phyloP scores from a whole-genome alignment of 345 rosid species.

The Geranium brycei region DNA sequence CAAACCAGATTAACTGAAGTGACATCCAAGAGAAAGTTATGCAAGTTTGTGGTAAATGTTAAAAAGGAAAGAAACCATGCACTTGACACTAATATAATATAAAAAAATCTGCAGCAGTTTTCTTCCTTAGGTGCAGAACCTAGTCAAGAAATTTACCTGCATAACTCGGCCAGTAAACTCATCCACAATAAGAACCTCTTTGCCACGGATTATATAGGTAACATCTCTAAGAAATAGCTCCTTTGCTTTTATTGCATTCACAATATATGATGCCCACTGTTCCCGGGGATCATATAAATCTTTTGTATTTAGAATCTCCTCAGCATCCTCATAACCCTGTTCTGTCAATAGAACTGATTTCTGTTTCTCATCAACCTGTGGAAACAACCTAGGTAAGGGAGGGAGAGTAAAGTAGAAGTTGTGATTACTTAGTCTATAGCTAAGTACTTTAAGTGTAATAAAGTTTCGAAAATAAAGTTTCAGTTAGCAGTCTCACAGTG shows the following conservation, averaged over 20 bases:
- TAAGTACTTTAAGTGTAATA: not conserved
- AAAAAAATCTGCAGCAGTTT: too few species aligned
- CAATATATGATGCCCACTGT: constrained; percentile 85
- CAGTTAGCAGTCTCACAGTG: constrained; percentile 40
- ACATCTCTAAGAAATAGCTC: constrained; percentile 91
- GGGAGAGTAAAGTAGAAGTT: not conserved
- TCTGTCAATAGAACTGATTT: constrained; percentile 84
- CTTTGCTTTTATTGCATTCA: constrained; percentile 93
- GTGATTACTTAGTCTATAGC: too few species aligned
- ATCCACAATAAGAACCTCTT: constrained; percentile 93
- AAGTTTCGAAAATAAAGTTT: not conserved
- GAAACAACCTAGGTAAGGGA: constrained; percentile 12
- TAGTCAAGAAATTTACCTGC: constrained; percentile 48
- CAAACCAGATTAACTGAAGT: not conserved
- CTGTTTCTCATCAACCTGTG: constrained; percentile 93
- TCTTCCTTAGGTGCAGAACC: not conserved
- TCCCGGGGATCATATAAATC: constrained; percentile 96
- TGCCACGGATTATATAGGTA: constrained; percentile 81
- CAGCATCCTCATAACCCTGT: constrained; percentile 94
- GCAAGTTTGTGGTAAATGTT: not conserved
- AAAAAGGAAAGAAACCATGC: not conserved
- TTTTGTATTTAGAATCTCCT: constrained; percentile 78
- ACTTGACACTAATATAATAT: too few species aligned
- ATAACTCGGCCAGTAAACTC: constrained; percentile 98
- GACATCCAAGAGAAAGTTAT: constrained; percentile 2